Evolutionary conservation across 2,329 filamentous ascomycete genomes (phyloP), one percentile per base, ranked within the genome.

Genomic region (Diplodia corticola): DNA sequence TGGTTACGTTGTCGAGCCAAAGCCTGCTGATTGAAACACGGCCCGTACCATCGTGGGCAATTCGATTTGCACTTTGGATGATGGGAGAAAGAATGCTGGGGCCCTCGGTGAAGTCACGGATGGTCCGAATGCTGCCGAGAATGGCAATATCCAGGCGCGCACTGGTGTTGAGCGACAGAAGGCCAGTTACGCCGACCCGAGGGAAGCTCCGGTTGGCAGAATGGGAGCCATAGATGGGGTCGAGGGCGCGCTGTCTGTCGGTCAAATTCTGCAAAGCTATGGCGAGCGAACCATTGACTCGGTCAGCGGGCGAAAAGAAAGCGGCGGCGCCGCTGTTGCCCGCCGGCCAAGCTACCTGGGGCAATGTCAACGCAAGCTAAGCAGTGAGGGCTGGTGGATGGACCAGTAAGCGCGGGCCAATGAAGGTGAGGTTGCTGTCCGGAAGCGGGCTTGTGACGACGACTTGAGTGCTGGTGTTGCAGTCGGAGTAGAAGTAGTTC

Each of bases 401-500:
- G 22, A 86, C 75, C 12, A 88, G 78, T 24, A 90, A 74, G n/a
- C 87, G 80, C 9, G 87, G 86, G 0, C 81, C 79, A 67, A 88
- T 85, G 37, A 86, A 77, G 1, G 78, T 81, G 1, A 88, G 75
- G 69, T 88, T 81, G 65, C 83, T 87, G 17, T 82, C 79, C 1
- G 80, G 70, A 0, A 83, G 73, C 15, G 87, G 87, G 67, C 81
- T 88, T 0, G 86, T 89, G 0, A 89, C 77, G 0, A 90, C 83
- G 0, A 87, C 85, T 69, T 89, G 87, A 5, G 82, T 81, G 37
- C 84, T 82, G 1, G 82, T 80, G 68, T 87, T 81, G 73, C 86
- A 89, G 71, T 89, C 87, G 0, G 86, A 88, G 69, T 88, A 86
- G 76, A 90, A 88, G 75, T 86, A 88, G 71, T 89, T 89, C 46